Evolutionary conservation across 257 asterid species (phyloP).

Genomic region (Lithospermum erythrorhizon): DNA sequence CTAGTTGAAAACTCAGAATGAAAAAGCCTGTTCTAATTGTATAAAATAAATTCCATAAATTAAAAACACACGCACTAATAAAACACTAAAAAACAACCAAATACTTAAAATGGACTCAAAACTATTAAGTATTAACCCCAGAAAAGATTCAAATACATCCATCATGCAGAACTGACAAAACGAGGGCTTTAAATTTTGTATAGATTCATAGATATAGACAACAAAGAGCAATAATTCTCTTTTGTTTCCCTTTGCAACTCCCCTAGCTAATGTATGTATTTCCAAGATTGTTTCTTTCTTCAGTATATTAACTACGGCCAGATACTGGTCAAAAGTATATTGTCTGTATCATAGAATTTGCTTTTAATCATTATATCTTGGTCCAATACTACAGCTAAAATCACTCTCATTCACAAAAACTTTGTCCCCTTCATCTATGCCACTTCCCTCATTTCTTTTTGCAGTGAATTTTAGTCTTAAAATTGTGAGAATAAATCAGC

Average conservation of each 20-base stretch:
- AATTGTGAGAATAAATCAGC: no score
- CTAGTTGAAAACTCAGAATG: no score
- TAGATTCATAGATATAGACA: not conserved
- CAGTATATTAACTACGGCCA: not conserved
- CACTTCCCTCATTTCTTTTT: not conserved
- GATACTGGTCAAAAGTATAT: not conserved
- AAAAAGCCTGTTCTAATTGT: no score
- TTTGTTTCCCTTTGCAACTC: not conserved
- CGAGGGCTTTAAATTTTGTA: no score
- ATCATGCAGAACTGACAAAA: not conserved
- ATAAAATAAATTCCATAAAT: no score
- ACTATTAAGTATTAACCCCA: not conserved
- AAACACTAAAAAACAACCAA: no score
- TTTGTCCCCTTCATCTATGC: not conserved
- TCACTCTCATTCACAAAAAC: not conserved
- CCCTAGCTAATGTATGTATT: not conserved
- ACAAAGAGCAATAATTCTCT: not conserved
- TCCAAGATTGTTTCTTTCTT: not conserved
- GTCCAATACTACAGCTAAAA: not conserved
- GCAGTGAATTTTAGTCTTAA: no score
- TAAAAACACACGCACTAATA: no score
- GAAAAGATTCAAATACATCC: not conserved
- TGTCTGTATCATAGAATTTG: not conserved
- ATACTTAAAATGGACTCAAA: no score
- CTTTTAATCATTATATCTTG: not conserved